These are phyloP conservation scores for Groenewaldozyma salmanticensis DNA, from an alignment of 805 yeast species.

Conservation along the genomic window DNA sequence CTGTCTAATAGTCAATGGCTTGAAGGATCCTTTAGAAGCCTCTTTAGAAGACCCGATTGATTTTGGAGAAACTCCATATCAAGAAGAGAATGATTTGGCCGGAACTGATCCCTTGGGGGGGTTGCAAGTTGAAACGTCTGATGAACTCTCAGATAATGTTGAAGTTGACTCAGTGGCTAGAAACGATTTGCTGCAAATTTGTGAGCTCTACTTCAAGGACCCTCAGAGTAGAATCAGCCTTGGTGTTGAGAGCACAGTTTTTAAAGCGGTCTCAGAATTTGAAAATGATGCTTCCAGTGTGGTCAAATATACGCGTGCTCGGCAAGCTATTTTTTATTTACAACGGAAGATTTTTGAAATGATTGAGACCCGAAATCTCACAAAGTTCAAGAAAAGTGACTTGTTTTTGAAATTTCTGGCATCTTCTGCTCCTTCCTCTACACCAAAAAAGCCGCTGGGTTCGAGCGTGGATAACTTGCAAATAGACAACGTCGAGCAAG, in stretches of 20 bases:
- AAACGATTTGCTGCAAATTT: constrained; percentile 46
- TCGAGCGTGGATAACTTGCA: constrained; percentile 23
- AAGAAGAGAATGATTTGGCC: constrained; percentile 8
- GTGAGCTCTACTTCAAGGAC: constrained; percentile 32
- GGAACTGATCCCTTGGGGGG: constrained; percentile 20
- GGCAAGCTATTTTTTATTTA: constrained; percentile 47
- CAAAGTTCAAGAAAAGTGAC: constrained; percentile 52
- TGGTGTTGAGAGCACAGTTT: background rate
- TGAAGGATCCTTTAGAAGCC: constrained; percentile 66
- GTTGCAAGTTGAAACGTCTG: no score
- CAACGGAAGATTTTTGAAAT: constrained; percentile 45
- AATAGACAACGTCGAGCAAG: constrained; percentile 18
- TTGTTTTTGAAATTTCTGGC: constrained; percentile 45
- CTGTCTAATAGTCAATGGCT: constrained; percentile 57
- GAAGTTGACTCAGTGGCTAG: constrained; percentile 31
- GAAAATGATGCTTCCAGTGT: constrained; percentile 16
- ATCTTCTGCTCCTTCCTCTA: constrained; percentile 17
- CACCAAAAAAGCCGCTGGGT: constrained; percentile 11
- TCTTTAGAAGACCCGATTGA: constrained; percentile 17
- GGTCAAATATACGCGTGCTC: constrained; percentile 39
- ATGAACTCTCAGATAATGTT: constrained; percentile 13
- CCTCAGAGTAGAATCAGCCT: constrained; percentile 4
- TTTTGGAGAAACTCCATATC: constrained; percentile 7
- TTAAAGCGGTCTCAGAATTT: constrained; percentile 31
- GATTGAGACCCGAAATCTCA: constrained; percentile 45